Base-by-base conservation (phyloP, 306 rosid genomes). In the Acmispon strigosus region DNA sequence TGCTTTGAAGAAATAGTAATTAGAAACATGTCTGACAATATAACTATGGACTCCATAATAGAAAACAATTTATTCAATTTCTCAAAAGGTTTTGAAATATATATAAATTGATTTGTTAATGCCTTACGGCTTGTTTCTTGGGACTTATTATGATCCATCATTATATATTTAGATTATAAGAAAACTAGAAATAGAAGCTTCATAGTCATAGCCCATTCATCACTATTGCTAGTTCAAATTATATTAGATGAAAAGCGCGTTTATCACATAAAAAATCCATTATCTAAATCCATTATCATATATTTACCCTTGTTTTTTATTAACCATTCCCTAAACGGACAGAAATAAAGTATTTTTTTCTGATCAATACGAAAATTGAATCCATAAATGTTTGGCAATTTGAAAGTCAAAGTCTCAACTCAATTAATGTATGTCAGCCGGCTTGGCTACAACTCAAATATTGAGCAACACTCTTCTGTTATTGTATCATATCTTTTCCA, bases 1-100 rank as follows among this genome's bases (percentile, higher is more conserved):
- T 62, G 45, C 81, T 62, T 77, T 29, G 32, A 77, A 77, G 76
- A 62, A 61, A 69, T 27, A 16, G 2, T 1, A 50, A 39, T 51
- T 29, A 17, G 15, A 51, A 11, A 19, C 20, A 52, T 68, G 14
- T 27, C 9, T 22, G 11, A 4, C 13, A 15, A 8, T 34, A 18
- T 11, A 17, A 68, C 39, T 17, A 50, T 52, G 10, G 16, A 68
- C 13, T 36, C 43, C 22, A 36, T 12, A 19, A 52, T 57, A n/a
- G 10, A 14, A 43, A 10, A 2, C 2, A 20, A 19, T 18, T 13
- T 36, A 36, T 17, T 18, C 24, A 22, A 22, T 1, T 22, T 22
- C 2, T 22, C 3, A 22, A 3, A 22, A 22, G 3, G 2, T 1
- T 1, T 22, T 22, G 24, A 1, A 22, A 16, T n/a, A 14, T 15